Evolutionary conservation across 345 rosid genomes (phyloP).

Genomic region (Eucalyptus fibrosa): DNA sequence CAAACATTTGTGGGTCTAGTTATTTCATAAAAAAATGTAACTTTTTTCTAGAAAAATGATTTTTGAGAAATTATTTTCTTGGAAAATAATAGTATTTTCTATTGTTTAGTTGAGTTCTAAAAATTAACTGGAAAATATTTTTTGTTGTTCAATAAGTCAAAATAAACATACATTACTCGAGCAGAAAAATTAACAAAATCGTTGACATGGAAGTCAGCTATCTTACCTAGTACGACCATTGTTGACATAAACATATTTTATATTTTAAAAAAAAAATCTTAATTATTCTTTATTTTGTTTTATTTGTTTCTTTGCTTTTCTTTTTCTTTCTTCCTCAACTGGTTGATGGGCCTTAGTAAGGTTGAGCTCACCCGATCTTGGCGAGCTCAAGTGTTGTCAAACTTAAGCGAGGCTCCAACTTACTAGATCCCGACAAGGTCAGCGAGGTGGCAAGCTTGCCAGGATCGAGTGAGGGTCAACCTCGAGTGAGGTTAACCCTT

Average conservation of each 20-base stretch:
- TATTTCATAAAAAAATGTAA: no score
- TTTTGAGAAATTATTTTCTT: background rate
- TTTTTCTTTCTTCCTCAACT: background rate
- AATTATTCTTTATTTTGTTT: background rate
- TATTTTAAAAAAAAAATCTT: background rate
- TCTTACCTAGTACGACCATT: no score
- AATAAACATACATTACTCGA: background rate
- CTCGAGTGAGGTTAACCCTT: no score
- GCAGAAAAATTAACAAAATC: background rate
- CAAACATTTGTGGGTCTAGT: background rate
- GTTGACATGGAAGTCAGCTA: background rate
- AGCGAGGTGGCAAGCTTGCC: background rate
- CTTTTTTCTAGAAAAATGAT: no score
- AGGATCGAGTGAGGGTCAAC: background rate
- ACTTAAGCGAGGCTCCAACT: background rate
- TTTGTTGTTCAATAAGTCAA: background rate
- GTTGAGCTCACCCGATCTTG: background rate
- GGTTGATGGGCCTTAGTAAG: rapidly evolving
- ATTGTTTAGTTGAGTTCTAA: background rate
- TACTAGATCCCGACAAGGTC: background rate
- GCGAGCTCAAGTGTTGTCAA: no score
- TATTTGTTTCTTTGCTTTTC: background rate
- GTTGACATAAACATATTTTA: no score
- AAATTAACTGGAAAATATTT: no score
- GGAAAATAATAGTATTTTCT: background rate